Percentiles rank a stretch among this genome's conserved stretches.
These are phyloP conservation scores for Ascoidea rubescens DNA, from an alignment of 805 yeast genomes.

Conservation along the genomic window DNA sequence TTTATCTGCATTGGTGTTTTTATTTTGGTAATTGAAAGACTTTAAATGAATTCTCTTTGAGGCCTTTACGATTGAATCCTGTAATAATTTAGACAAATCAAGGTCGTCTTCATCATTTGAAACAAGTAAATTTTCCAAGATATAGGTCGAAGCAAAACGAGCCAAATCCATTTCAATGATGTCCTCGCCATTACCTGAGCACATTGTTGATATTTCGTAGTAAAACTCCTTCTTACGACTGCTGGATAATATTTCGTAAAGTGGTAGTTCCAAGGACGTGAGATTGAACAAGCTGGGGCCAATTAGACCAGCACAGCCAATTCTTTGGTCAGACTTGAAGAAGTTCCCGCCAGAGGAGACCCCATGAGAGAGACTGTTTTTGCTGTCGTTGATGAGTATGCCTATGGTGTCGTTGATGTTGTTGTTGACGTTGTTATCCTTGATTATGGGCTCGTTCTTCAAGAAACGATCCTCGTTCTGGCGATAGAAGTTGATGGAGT, in stretches of 20 bases:
- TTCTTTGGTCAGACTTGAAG: conserved; percentile 32
- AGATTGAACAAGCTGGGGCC: conserved; percentile 29
- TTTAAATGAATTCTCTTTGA: conserved; percentile 6
- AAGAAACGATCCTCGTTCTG: not conserved
- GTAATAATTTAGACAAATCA: not conserved
- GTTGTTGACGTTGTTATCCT: conserved; percentile 1
- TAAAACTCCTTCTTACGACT: not conserved
- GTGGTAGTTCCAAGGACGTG: conserved; percentile 12
- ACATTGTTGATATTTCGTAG: conserved; percentile 14
- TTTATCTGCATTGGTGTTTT: conserved; percentile 15
- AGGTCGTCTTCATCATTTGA: conserved; percentile 13
- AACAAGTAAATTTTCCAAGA: conserved; percentile 6
- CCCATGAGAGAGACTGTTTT: conserved; percentile 15
- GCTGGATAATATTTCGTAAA: conserved; percentile 13
- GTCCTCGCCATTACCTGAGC: conserved; percentile 48
- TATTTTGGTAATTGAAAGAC: conserved; percentile 21
- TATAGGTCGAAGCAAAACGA: conserved; percentile 14
- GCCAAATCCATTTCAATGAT: conserved; percentile 31
- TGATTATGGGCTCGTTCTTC: not conserved
- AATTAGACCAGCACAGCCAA: conserved; percentile 39
- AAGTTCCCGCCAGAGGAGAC: conserved; percentile 43
- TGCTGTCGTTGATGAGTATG: conserved; percentile 14
- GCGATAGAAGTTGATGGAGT: conserved; percentile 3
- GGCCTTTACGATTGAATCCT: conserved; percentile 12
- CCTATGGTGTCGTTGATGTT: conserved; percentile 33